Evolutionary conservation across 169 alveolate species (phyloP), one percentile per base, ranked within the genome.

Genomic region (Cryptosporidium andersoni): DNA sequence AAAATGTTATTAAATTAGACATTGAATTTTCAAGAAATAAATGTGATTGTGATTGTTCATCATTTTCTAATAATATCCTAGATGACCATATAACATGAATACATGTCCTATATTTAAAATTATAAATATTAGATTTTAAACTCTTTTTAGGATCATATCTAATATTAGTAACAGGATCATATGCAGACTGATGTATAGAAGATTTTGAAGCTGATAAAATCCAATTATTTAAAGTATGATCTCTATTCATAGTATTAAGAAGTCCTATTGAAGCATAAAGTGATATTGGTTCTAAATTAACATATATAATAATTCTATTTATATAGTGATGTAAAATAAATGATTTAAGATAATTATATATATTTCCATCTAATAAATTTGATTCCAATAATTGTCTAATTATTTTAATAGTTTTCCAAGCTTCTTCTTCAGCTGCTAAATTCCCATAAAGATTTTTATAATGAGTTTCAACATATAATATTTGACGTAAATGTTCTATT

Each of bases 81-180:
- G 85, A 74, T 12, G 85, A 11, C 67, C 66, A 74, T 3, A 74
- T 74, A 14, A 74, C 85, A 42, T 74, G 85, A n/a, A 39, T 74
- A 25, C 85, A 74, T 12, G 85, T 74, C 34, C 43, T 60, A 2
- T 45, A 3, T 0, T 74, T 52, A 48, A 74, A 74, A 16, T 58
- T 74, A 34, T 8, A 40, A 58, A 74, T 74, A 58, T 74, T 74
- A 11, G 55, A 36, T 25, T 16, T 43, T 14, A 39, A 58, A 34
- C 40, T 56, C 11, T 14, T 7, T 11, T 42, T 9, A 52, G 56
- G 11, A 12, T 74, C 47, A 48, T 74, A 74, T 42, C 85, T 74
- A n/a, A 74, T n/a, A 39, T 43, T 60, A 8, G 85, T 74, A 14
- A 74, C 51, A 3, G 49, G 60, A n/a, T 74, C 85, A 34, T 58